Conservation (phyloP, 1,284 basidiomycete genomes). For the Somion occarium region DNA sequence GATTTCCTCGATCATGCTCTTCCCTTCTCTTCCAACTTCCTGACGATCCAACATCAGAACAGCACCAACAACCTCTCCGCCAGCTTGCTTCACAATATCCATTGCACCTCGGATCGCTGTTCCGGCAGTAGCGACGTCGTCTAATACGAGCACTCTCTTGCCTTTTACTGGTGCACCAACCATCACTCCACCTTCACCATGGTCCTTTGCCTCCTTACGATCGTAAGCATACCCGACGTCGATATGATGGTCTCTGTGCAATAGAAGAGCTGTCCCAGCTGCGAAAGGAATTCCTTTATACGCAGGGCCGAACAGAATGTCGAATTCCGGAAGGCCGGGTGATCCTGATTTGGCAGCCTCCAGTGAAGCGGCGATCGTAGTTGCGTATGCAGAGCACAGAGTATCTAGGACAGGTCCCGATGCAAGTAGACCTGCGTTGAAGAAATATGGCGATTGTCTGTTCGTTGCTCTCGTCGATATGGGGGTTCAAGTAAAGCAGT, state of each 20-base stretch:
- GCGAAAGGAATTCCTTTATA: slow-evolving; percentile 98
- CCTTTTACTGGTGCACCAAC: slow-evolving; percentile 84
- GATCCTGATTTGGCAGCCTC: slow-evolving; percentile 32
- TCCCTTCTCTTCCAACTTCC: slow-evolving; percentile 73
- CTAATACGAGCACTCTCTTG: slow-evolving; percentile 81
- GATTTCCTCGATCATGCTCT: slow-evolving; percentile 82
- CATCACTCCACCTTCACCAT: slow-evolving; percentile 94
- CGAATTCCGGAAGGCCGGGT: slow-evolving; percentile 61
- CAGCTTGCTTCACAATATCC: slow-evolving; percentile 60
- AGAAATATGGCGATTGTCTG: slow-evolving; percentile 93
- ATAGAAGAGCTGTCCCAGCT: slow-evolving; percentile 78
- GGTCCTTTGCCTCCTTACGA: slow-evolving; percentile 93
- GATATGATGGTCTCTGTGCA: slow-evolving; percentile 63
- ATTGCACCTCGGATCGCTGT: slow-evolving; percentile 87
- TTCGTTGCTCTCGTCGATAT: not conserved
- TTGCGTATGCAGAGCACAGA: slow-evolving; percentile 85
- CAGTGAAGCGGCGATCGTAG: slow-evolving; percentile 54
- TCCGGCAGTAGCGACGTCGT: slow-evolving; percentile 97
- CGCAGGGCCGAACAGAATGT: slow-evolving; percentile 94
- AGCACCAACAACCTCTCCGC: slow-evolving; percentile 86
- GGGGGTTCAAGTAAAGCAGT: not conserved
- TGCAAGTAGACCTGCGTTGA: slow-evolving; percentile 90
- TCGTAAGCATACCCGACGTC: slow-evolving; percentile 88
- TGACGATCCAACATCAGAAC: slow-evolving; percentile 88
- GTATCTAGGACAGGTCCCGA: slow-evolving; percentile 79